Base-by-base conservation (phyloP, 495 filamentous ascomycete species). In the Penicillium ucsense region DNA sequence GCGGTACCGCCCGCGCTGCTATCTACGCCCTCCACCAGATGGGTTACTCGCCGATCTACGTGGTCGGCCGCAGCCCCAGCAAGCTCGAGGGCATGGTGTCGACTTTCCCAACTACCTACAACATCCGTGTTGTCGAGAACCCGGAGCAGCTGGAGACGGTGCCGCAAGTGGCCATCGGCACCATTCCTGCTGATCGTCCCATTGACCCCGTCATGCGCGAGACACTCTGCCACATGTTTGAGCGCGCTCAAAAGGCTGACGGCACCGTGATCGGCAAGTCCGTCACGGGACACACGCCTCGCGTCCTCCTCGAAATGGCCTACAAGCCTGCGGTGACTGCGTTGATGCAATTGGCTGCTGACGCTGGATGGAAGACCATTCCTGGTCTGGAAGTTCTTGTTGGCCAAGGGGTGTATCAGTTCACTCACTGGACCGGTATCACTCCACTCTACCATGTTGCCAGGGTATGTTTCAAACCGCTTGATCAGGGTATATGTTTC, bases 281-380 rank as follows among this genome's bases (percentile, higher is more conserved):
- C 6, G 37, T 59, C 8, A 59, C 56, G 1, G 38, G 35, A 1
- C 62, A 72, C 32, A 60, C 61, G 7, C 60, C 56, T 5, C 74
- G 76, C 31, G 81, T 94, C 31, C 68, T 96, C 46, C 67, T 95
- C 2, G 92, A 99, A 71, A 96, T 99, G 92, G 90, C 92, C 4
- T 99, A 99, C 64, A 94, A 85, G 63, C 94, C 92, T 29, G 62
- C 78, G 0, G 75, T 84, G 30, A 99, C 92, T 9, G 74, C 85
- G 28, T 60, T 96, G 58, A 96, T 97, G 87, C 75, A 82, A 63
- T 64, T 95, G 56, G 91, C 94, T 4, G 70, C 79, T 50, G 80
- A 86, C 51, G 74, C 77, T 4, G 88, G 87, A n/a, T 99, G 92
- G 94, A 74, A 63, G 45, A 89, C 77, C 4, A 84, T 97, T 50